phyloP scores from a whole-genome alignment of 1,284 basidiomycete species.

The Coniophora puteana region DNA sequence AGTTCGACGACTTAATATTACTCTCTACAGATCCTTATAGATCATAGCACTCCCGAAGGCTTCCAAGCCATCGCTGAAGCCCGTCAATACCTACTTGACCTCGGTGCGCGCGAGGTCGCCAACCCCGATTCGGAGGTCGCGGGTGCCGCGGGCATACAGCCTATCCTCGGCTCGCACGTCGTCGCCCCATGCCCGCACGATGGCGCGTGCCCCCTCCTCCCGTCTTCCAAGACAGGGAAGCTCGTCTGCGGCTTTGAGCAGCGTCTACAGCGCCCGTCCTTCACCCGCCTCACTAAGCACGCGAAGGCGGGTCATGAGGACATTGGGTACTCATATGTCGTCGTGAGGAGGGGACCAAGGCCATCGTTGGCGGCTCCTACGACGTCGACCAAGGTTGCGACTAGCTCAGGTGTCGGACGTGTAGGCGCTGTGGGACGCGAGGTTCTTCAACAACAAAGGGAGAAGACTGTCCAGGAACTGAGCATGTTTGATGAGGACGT shows the following conservation, averaged over 20 bases:
- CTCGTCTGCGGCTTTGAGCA: conserved; percentile 85
- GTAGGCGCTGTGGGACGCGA: conserved; percentile 58
- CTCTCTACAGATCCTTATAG: conserved; percentile 73
- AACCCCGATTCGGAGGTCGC: conserved; percentile 36
- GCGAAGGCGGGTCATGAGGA: conserved; percentile 82
- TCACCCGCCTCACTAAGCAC: conserved; percentile 87
- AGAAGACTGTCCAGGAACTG: not conserved
- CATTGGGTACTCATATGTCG: conserved; percentile 87
- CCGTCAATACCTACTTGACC: conserved; percentile 69
- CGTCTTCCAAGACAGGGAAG: conserved; percentile 35
- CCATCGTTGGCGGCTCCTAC: conserved; percentile 38
- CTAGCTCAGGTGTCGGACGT: conserved; percentile 47
- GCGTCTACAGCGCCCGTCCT: conserved; percentile 80
- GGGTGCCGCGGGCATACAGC: too few relatives aligned
- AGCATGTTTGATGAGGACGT: not conserved
- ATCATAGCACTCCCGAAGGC: conserved; percentile 75
- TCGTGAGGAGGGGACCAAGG: conserved; percentile 77
- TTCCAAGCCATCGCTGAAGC: conserved; percentile 86
- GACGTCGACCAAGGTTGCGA: conserved; percentile 1
- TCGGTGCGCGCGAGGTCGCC: conserved; percentile 58
- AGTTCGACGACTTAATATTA: not conserved
- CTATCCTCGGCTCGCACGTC: conserved; percentile 65
- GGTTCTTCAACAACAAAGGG: conserved; percentile 23
- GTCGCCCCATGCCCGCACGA: conserved; percentile 96
- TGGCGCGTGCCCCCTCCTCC: conserved; percentile 72